Base-by-base conservation (phyloP, 352 stramenopile genomes). In the Hyaloperonospora arabidopsidis region DNA sequence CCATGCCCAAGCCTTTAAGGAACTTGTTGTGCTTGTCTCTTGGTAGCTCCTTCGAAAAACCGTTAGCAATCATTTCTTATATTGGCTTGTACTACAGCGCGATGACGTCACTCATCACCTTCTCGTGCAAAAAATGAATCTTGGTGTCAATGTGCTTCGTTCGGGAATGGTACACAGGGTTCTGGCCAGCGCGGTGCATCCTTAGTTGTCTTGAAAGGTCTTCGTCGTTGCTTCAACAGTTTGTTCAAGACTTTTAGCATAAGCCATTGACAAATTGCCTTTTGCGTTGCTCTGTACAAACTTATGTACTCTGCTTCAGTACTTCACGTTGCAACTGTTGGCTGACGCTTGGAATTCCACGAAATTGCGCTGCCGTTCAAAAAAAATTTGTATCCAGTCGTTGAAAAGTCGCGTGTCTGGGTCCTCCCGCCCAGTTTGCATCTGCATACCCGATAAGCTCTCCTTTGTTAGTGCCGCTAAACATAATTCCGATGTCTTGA, bases 11-110 rank as follows among this genome's bases (percentile, higher is more conserved):
- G 2, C 18, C 19, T 3, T 2, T 29, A 18, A 47, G 2, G 23
- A 47, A 29, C 18, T 47, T 47, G 40, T 1, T 47, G 21, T 29
- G 40, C 19, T 47, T 47, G 17, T 29, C 40, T 17, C 12, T 47
- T 28, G 19, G 40, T n/a, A 47, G 18, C 15, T 17, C 2, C 11
- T 47, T 47, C 2, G 40, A 15, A 4, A 47, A 32, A 17, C 18
- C 40, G 19, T 47, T 18, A 2, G 40, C 7, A 3, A 29, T 10
- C 40, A 47, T 47, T 12, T 47, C 40, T 47, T 47, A 17, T 19
- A 12, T 47, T 6, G 40, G 19, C 40, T 47, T 47, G 40, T 17
- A 47, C 40, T 29, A 4, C 5, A 47, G 10, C 19, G 40, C 14
- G 14, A 47, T 47, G 2, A 28, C 40, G 2, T 1, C 40, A 21